Conservation (phyloP, 1,139 yeast genomes). For the Lodderomyces pseudojiufengensis region DNA sequence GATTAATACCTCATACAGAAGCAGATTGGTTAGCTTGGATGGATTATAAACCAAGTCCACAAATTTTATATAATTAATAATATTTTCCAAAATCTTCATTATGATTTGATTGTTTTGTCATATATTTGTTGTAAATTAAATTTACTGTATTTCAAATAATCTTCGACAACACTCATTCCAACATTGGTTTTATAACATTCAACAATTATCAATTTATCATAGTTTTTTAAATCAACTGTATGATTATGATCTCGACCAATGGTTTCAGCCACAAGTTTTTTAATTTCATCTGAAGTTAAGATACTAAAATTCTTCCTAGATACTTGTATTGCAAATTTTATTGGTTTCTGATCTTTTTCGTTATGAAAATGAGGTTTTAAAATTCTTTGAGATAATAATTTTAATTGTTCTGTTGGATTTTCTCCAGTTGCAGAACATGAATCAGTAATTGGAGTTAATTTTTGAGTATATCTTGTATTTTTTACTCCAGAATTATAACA, state of each 20-base stretch:
- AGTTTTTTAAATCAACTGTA: constrained; percentile 73
- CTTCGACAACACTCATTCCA: constrained; percentile 76
- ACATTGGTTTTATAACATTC: constrained; percentile 84
- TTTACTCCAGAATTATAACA: constrained; percentile 48
- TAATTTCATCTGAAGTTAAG: constrained; percentile 64
- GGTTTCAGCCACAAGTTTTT: constrained; percentile 63
- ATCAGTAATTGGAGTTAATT: constrained; percentile 72
- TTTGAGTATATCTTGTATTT: constrained; percentile 69
- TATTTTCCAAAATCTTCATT: too few relatives aligned
- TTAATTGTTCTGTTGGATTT: constrained; percentile 48
- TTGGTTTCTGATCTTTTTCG: constrained; percentile 43
- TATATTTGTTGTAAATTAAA: constrained; percentile 64
- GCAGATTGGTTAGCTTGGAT: constrained; percentile 97
- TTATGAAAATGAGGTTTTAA: constrained; percentile 67
- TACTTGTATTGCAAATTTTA: constrained; percentile 79
- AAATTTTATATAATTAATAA: background rate
- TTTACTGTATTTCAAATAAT: constrained; percentile 52
- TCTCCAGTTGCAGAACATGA: constrained; percentile 67
- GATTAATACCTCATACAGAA: constrained; percentile 78
- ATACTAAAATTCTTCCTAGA: constrained; percentile 75
- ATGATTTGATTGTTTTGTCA: constrained; percentile 28
- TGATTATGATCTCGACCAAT: constrained; percentile 74
- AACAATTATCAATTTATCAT: constrained; percentile 73
- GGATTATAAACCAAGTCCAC: constrained; percentile 15
- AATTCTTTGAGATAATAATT: constrained; percentile 52